Evolutionary conservation across 2,329 filamentous ascomycete species (phyloP), one percentile per base, ranked within the genome.

Genomic region (Pezicula carpinea): DNA sequence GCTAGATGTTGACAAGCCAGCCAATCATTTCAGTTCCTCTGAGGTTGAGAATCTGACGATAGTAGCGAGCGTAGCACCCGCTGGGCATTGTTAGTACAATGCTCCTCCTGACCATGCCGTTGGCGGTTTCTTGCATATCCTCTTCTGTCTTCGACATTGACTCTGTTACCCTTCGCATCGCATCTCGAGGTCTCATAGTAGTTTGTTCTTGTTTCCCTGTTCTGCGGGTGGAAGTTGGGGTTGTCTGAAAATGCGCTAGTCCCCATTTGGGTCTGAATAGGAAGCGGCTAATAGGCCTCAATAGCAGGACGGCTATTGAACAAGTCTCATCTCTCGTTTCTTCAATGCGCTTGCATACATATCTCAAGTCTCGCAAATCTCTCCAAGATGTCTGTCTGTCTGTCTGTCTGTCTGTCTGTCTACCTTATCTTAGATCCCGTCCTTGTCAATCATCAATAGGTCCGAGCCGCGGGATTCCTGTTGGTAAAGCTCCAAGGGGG

Each of bases 231-330:
- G 18, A 38, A 15, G 34, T 21, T 21, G 14, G 7, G 8, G 3
- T 17, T 15, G 15, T 17, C 11, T 17, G 17, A 6, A 6, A 7
- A 34, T 34, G 34, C 40, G 29, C 44, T 40, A 46, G 39, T 35
- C 23, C 38, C 22, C 17, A 46, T 46, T 15, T 34, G 38, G 44
- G 44, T 35, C 35, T 46, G 35, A 46, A 46, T 46, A 46, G 26
- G 26, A 34, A 19, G 23, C 23, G 23, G 11, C 23, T 26, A 26
- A n/a, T n/a, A n/a, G 7, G 11, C 23, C 19, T 38, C 34, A 38
- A 38, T 38, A 38, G 34, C 11, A 38, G 17, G n/a, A 38, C 34
- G 18, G 34, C 19, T 18, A 18, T 21, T 41, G 39, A 23, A 23
- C 18, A 41, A 17, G n/a, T 23, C 14, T 13, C 22, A 14, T 23